Base-by-base conservation (phyloP, 176 grass and related monocot species). In the Miscanthus lutarioriparius region DNA sequence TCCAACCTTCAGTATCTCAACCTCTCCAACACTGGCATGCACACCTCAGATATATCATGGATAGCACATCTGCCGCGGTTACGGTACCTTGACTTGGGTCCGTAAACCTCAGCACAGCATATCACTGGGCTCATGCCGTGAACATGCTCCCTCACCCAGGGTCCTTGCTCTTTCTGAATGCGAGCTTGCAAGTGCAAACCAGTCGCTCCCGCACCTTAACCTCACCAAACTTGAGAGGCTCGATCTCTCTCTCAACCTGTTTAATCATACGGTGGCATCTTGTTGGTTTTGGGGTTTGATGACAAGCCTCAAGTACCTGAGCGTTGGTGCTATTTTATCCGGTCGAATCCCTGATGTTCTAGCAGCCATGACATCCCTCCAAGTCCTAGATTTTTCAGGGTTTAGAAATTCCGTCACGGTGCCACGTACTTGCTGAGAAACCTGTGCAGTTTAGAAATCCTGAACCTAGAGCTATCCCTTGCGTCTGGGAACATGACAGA, bases 391-490 rank as follows among this genome's bases (percentile, higher is more conserved):
- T 19, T 6, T 51, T 6, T 51, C 48, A 51, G 15, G 1, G 48
- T 17, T 51, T 15, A 51, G 2, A 1, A 17, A 51, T 1, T 43
- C 40, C 10, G 40, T 17, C 13, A 51, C 0, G 15, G 0, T 5
- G 4, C 48, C 48, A 1, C 15, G 4, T 17, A 51, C 13, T 17
- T 16, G 16, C 48, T 51, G 1, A 70, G 8, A 32, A 72, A 33
- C 39, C 39, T 90, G 38, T 75, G 63, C 44, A 86, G 53, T 51
- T 17, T 51, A 51, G 48, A 51, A 17, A 16, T 51, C 48, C 48
- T 51, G 16, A 16, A 51, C 48, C 13, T 51, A 51, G 13, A 15
- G 48, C 37, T 16, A 17, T 16, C 4, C 8, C 40, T 43, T 11
- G 1, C 8, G 16, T 51, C 4, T 51, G 48, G 48, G 16, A 17